Evolutionary conservation across 2,329 filamentous ascomycete species (phyloP).

Genomic region (Claviceps sp.): DNA sequence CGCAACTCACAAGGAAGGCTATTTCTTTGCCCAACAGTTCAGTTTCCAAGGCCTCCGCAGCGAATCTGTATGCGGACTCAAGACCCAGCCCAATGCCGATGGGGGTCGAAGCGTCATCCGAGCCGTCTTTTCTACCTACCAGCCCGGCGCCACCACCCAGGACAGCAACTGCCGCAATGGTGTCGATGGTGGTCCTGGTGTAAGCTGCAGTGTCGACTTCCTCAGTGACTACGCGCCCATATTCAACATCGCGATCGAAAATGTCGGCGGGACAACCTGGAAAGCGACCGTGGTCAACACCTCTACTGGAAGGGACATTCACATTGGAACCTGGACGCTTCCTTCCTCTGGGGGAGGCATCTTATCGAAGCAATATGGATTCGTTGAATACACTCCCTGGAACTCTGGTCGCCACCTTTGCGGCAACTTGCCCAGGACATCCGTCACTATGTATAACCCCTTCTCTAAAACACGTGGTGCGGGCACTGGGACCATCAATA

Average conservation of each 20-base stretch:
- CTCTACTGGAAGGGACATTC: background rate
- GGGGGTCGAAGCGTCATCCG: background rate
- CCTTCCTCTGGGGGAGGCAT: background rate
- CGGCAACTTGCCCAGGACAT: background rate
- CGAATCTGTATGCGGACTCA: background rate
- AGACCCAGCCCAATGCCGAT: background rate
- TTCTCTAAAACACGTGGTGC: background rate
- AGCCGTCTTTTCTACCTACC: background rate
- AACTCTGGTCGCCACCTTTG: background rate
- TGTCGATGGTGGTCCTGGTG: background rate
- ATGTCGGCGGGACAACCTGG: background rate
- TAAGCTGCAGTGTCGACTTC: background rate
- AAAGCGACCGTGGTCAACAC: background rate
- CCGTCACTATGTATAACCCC: background rate
- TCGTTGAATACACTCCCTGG: background rate
- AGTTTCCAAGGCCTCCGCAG: constrained; percentile 4
- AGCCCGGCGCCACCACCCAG: background rate
- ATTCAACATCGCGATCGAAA: background rate
- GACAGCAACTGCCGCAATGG: background rate
- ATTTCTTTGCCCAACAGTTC: constrained; percentile 14
- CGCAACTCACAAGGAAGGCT: constrained; percentile 9
- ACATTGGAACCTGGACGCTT: background rate
- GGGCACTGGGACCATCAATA: background rate
- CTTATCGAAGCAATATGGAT: background rate
- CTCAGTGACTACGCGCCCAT: background rate